phyloP scores from a whole-genome alignment of 2,329 filamentous ascomycete species.

The Amauroascus niger region DNA sequence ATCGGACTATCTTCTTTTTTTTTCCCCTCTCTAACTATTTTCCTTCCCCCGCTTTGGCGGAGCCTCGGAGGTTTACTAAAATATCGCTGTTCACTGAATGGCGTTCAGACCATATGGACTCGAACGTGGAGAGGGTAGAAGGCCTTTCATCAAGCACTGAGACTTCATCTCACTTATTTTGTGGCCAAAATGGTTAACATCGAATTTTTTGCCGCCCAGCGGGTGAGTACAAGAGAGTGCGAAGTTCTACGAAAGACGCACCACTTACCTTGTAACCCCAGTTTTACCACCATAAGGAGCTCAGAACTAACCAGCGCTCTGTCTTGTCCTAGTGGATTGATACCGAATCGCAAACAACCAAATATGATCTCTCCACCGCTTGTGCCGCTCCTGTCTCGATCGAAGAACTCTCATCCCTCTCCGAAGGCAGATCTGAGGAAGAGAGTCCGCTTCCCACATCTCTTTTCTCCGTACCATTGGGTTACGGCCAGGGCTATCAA shows the following conservation, averaged over 20 bases:
- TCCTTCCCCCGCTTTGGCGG: too few relatives aligned
- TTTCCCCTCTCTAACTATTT: not conserved
- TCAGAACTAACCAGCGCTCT: not conserved
- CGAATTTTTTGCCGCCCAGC: conserved; percentile 50
- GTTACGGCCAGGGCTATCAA: conserved; percentile 59
- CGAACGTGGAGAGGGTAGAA: too few relatives aligned
- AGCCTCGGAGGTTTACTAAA: too few relatives aligned
- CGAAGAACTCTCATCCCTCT: conserved; percentile 43
- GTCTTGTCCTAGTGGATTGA: conserved; percentile 46
- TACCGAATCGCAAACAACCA: conserved; percentile 43
- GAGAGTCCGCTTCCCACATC: conserved; percentile 27
- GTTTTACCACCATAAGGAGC: too few relatives aligned
- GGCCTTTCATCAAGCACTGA: not conserved
- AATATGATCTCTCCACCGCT: conserved; percentile 50
- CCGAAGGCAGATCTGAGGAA: conserved; percentile 42
- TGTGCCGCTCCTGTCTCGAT: conserved; percentile 49
- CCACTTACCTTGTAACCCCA: too few relatives aligned
- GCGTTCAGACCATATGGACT: too few relatives aligned
- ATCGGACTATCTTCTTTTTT: not conserved
- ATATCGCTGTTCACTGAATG: too few relatives aligned
- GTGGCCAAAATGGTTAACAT: conserved; percentile 33
- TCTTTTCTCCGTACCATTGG: conserved; percentile 49
- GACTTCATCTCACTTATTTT: not conserved
- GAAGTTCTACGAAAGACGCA: too few relatives aligned
- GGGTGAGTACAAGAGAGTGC: too few relatives aligned